Conservation (phyloP, 352 stramenopile genomes). For the Thalassiosira oceanica region DNA sequence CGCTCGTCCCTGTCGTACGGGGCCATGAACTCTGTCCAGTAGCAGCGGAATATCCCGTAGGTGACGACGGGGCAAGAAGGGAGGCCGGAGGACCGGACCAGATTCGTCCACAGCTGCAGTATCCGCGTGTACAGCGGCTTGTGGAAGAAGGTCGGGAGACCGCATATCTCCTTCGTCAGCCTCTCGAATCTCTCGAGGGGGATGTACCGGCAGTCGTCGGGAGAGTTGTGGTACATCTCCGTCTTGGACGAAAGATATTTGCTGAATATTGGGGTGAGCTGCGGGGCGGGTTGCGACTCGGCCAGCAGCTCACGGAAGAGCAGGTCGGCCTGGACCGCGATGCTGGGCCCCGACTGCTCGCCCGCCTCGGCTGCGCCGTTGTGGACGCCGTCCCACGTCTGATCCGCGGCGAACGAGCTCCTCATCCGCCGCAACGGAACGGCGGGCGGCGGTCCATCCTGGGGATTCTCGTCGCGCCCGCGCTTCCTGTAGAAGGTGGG, state of each 20-base stretch:
- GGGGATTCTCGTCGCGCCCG: slow-evolving; percentile 1
- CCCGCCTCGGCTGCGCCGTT: not conserved
- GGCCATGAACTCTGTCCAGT: slow-evolving; percentile 93
- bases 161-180: slow-evolving; percentile 96
- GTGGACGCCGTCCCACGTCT: slow-evolving; percentile 44
- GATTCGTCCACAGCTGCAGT: slow-evolving; percentile 54
- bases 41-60: slow-evolving; percentile 88
- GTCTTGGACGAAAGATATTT: too few relatives aligned
- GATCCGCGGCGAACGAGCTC: slow-evolving; percentile 36
- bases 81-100: slow-evolving; percentile 4
- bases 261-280: too few relatives aligned
- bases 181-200: slow-evolving; percentile 85
- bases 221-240: slow-evolving; percentile 28
- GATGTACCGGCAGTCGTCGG: slow-evolving; percentile 32
- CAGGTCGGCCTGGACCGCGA: slow-evolving; percentile 40
- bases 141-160: slow-evolving; percentile 98
- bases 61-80: slow-evolving; percentile 53
- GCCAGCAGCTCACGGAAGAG: slow-evolving; percentile 58
- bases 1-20: slow-evolving; percentile 93
- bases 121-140: slow-evolving; percentile 93
- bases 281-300: too few relatives aligned
- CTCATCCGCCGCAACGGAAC: slow-evolving; percentile 15
- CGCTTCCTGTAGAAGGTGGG: slow-evolving; percentile 19
- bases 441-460: slow-evolving; percentile 7
- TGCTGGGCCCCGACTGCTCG: slow-evolving; percentile 15